Evolutionary conservation across 805 yeast species (phyloP), one percentile per base, ranked within the genome.

Genomic region (Spencermartinsiella europaea): DNA sequence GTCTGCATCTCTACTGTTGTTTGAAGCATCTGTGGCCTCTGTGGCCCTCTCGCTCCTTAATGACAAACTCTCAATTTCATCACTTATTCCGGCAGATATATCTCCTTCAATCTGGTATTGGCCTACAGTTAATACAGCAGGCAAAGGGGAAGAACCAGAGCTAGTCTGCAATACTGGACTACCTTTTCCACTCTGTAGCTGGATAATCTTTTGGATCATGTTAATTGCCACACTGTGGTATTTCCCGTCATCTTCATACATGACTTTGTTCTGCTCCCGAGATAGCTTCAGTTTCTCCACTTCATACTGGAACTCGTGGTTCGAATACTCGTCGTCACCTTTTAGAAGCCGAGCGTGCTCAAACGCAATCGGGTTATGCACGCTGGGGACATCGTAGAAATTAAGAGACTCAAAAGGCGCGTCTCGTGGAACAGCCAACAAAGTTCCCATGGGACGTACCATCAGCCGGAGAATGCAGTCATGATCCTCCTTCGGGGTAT

Each of bases 291-390:
- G 74, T 1, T 73, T 70, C 2, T 63, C 59, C 40, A 83, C 74
- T 55, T 91, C 99, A 4, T 64, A 61, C 38, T 77, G 74, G 53
- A 75, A 80, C 64, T 81, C 78, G 17, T 71, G 68, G 10, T 74
- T 51, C 1, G 81, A 63, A 60, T 81, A 83, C 3, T 70, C 62
- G 14, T 71, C 59, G 40, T 81, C 79, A 22, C 88, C 93, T 57
- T 75, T 78, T 70, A 86, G 75, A 12, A 91, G 69, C 47, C 96
- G 75, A 34, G 87, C 75, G 58, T 76, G 85, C 31, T 71, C 72
- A 15, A 36, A 35, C 3, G 43, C 44, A 5, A 37, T 47, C 7
- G 39, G 28, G 12, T 38, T 25, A 15, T 39, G 33, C 3, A 51
- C 43, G 5, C 34, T 20, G 3, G 56, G 55, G 14, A 53, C n/a